These are phyloP conservation scores for Eimeria tenella DNA, from an alignment of 169 alveolate species.

Conservation along the genomic window DNA sequence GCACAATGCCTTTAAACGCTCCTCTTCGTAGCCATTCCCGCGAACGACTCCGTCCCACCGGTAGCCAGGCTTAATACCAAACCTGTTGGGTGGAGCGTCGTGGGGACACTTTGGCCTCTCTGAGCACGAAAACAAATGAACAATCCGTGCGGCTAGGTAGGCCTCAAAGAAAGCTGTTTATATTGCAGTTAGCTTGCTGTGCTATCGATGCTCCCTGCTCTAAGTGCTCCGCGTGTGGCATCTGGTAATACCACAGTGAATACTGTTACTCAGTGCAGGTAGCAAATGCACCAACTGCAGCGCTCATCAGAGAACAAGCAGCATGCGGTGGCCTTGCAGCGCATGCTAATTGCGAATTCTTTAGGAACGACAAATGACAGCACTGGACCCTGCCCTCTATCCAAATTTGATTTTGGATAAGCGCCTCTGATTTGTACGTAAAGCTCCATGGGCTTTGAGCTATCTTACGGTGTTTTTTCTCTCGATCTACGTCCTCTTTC, in stretches of 20 bases:
- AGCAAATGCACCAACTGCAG: no score
- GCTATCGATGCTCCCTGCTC: background rate
- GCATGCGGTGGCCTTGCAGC: no score
- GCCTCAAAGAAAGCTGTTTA: background rate
- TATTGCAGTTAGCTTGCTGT: background rate
- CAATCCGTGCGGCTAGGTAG: background rate
- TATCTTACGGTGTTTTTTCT: no score
- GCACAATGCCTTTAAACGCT: conserved; percentile 49
- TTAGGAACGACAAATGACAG: no score
- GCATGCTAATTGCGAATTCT: no score
- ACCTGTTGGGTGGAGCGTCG: conserved; percentile 88
- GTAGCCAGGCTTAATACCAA: conserved; percentile 91
- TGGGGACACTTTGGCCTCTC: conserved; percentile 86
- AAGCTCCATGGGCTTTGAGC: no score
- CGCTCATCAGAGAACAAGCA: no score
- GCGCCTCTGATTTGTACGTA: no score
- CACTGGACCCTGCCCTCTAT: no score
- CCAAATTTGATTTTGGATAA: no score
- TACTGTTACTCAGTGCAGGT: background rate
- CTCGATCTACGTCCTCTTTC: no score
- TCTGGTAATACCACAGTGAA: no score
- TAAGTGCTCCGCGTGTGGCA: background rate
- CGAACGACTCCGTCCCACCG: conserved; percentile 95
- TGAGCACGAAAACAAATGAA: background rate
- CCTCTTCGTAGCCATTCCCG: conserved; percentile 91